A percentile compares a stretch with the other conserved stretches of the same genome.
phyloP scores from a whole-genome alignment of 2,329 filamentous ascomycete species.

The Talaromyces marneffei region DNA sequence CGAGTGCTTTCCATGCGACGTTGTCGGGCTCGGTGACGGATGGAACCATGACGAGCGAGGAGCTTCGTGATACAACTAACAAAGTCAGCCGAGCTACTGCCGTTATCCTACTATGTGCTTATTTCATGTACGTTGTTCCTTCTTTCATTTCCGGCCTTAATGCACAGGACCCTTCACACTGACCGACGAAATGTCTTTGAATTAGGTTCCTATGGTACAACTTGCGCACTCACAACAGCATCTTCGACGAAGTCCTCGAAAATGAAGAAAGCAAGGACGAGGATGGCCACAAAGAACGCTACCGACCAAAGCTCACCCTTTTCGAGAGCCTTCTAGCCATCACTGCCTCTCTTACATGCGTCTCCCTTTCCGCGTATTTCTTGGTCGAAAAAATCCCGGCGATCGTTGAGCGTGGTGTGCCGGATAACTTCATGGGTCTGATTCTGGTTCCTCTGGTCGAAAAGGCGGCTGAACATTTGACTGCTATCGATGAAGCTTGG shows the following conservation, averaged over 20 bases:
- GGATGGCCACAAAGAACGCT: slow-evolving; percentile 56
- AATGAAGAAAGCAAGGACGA: slow-evolving; percentile 62
- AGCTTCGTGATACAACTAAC: slow-evolving; percentile 51
- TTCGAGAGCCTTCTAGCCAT: slow-evolving; percentile 66
- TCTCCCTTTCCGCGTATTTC: slow-evolving; percentile 67
- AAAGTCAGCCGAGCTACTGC: slow-evolving; percentile 66
- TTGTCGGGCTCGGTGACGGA: slow-evolving; percentile 38
- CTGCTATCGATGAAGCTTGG: slow-evolving; percentile 77
- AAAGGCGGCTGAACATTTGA: slow-evolving; percentile 80
- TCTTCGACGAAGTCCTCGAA: slow-evolving; percentile 69
- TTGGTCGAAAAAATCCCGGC: slow-evolving; percentile 66
- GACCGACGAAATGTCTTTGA: too few relatives aligned
- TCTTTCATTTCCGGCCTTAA: neutral
- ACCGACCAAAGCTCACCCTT: slow-evolving; percentile 65
- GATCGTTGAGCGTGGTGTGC: slow-evolving; percentile 47
- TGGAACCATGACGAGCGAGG: slow-evolving; percentile 21
- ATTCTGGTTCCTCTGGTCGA: slow-evolving; percentile 76
- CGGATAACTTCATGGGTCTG: slow-evolving; percentile 60
- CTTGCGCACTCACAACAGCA: slow-evolving; percentile 67
- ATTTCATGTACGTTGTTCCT: slow-evolving; percentile 48
- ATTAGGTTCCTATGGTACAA: slow-evolving; percentile 61
- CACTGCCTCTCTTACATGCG: slow-evolving; percentile 55
- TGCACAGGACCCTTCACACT: too few relatives aligned
- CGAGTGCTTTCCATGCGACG: slow-evolving; percentile 44
- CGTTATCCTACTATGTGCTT: slow-evolving; percentile 65